Evolutionary conservation across 306 rosid species (phyloP), one percentile per base, ranked within the genome.

Genomic region (Begonia fuchsioides): DNA sequence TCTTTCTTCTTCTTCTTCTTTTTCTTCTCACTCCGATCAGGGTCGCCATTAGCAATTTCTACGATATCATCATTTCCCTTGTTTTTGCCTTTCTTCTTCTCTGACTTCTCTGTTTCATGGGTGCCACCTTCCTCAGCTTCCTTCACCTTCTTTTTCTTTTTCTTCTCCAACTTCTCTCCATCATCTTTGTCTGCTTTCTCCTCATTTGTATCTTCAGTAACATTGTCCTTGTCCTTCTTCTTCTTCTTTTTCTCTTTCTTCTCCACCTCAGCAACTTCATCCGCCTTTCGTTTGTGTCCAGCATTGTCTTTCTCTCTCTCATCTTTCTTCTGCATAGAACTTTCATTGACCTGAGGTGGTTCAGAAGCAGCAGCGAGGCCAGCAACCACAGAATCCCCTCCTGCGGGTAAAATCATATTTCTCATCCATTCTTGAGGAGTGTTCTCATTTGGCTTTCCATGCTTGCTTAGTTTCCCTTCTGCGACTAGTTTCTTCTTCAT

Each of bases 351-450:
- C 16, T 12, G 54, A 45, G 56, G 58, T 1, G 77, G 47, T 50
- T 59, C 80, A 13, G 72, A 38, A 8, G 70, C 71, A 17, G 83
- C 86, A 1, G 85, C 80, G 57, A 68, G 58, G n/a, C 79, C 46
- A 0, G 86, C 86, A 61, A 82, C 44, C 39, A 70, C 1, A 12
- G 68, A 59, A 68, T 82, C 86, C 19, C 69, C 83, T 13, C 93
- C 83, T 1, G 78, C 8, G 0, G 83, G 72, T 38, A 80, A 63
- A 57, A 68, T 73, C 58, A 65, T 5, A 59, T 76, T 76, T 51
- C 90, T 68, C 12, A 51, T 13, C 90, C 90, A 80, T 60, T 80
- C 84, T 14, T 57, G 56, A 13, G 84, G 84, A 11, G 84, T 76
- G 15, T 47, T 71, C 38, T 55, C 68, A 43, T 57, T 82, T 1